Percentiles rank a stretch among this genome's conserved stretches.
phyloP scores from a whole-genome alignment of 2,329 filamentous ascomycete genomes.

The Leptosphaerulina australis region DNA sequence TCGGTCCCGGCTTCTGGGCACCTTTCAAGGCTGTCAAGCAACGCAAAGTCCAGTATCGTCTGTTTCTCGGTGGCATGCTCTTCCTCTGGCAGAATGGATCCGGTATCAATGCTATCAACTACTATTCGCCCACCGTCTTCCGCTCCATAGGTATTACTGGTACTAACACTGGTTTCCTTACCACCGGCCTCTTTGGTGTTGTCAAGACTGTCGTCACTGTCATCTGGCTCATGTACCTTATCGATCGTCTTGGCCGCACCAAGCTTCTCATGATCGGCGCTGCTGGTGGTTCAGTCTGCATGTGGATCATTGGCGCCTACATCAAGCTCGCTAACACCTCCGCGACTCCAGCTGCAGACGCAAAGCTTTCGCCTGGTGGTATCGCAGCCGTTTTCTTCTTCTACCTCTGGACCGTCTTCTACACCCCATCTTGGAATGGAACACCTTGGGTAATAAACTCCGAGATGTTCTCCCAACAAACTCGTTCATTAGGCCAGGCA shows the following conservation, averaged over 20 bases:
- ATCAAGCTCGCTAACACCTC: slow-evolving; percentile 59
- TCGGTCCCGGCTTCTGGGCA: slow-evolving; percentile 76
- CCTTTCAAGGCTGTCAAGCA: slow-evolving; percentile 41
- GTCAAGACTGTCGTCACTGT: slow-evolving; percentile 74
- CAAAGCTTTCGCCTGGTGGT: slow-evolving; percentile 54
- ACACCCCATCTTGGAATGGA: slow-evolving; percentile 73
- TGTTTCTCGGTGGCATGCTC: slow-evolving; percentile 74
- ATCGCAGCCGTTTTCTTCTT: slow-evolving; percentile 73
- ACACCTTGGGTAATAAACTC: slow-evolving; percentile 76
- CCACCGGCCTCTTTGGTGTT: slow-evolving; percentile 77
- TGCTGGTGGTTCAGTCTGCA: slow-evolving; percentile 65
- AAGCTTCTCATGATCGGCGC: slow-evolving; percentile 70
- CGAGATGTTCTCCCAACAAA: slow-evolving; percentile 76
- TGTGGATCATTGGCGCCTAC: slow-evolving; percentile 69
- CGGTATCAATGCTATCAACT: slow-evolving; percentile 77
- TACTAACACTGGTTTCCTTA: slow-evolving; percentile 65
- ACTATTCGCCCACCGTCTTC: slow-evolving; percentile 76
- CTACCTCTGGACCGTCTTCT: slow-evolving; percentile 75
- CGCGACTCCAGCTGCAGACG: slow-evolving; percentile 34
- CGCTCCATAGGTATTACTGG: slow-evolving; percentile 66
- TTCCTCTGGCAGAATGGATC: slow-evolving; percentile 81
- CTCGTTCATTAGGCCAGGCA: slow-evolving; percentile 69
- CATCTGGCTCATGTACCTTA: slow-evolving; percentile 71
- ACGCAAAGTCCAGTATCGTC: slow-evolving; percentile 68
- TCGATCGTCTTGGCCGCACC: slow-evolving; percentile 68